Percentiles rank a stretch among this genome's conserved stretches.
phyloP scores from a whole-genome alignment of 1,139 yeast genomes.

The Meyerozyma sp. region DNA sequence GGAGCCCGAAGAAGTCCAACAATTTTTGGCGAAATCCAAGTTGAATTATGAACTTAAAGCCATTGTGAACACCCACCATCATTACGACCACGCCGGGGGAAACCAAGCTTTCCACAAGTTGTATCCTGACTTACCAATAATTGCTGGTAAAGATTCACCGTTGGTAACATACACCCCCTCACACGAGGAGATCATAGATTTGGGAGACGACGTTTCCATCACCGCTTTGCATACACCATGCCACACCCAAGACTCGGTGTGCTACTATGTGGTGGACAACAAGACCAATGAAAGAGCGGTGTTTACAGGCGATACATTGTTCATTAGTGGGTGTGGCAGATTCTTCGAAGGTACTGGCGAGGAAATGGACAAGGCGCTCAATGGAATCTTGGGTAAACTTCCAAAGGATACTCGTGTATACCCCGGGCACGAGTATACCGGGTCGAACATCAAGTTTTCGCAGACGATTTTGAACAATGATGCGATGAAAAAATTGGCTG shows the following conservation, averaged over 20 bases:
- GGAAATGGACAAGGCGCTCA: slow-evolving; percentile 74
- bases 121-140: slow-evolving; percentile 59
- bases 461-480: slow-evolving; percentile 48
- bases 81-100: slow-evolving; percentile 92
- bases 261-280: slow-evolving; percentile 69
- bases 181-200: slow-evolving; percentile 52
- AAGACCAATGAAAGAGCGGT: slow-evolving; percentile 63
- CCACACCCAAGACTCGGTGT: slow-evolving; percentile 93
- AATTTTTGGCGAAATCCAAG: slow-evolving; percentile 20
- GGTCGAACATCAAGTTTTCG: slow-evolving; percentile 73
- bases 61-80: slow-evolving; percentile 94
- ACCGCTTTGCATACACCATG: slow-evolving; percentile 94
- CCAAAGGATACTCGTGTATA: slow-evolving; percentile 71
- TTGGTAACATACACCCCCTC: slow-evolving; percentile 63
- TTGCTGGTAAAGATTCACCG: slow-evolving; percentile 82
- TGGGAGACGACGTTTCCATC: slow-evolving; percentile 63
- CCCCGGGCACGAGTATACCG: slow-evolving; percentile 96
- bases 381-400: slow-evolving; percentile 48
- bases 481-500: slow-evolving; percentile 51
- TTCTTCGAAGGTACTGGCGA: slow-evolving; percentile 87
- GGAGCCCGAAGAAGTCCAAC: slow-evolving; percentile 55
- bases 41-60: slow-evolving; percentile 48
- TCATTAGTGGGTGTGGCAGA: slow-evolving; percentile 93
- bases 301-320: slow-evolving; percentile 93
- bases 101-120: slow-evolving; percentile 43